Conservation (phyloP, 1,284 basidiomycete genomes). For the Pterula multifida region DNA sequence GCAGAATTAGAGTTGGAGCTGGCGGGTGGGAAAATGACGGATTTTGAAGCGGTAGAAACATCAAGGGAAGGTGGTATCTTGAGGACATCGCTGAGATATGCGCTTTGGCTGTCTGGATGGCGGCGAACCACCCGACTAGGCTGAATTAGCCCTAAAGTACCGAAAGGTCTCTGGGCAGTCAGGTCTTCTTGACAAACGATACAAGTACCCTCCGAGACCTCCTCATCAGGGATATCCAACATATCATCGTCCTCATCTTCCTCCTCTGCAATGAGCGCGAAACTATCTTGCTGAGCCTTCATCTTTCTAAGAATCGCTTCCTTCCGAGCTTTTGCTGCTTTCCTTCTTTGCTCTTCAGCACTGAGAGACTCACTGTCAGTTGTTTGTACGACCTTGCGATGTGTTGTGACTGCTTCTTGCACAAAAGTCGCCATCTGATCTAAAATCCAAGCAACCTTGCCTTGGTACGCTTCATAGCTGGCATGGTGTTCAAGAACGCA, state of each 20-base stretch:
- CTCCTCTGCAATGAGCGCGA: conserved; percentile 68
- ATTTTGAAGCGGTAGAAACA: conserved; percentile 20
- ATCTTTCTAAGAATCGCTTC: conserved; percentile 88
- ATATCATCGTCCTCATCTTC: conserved; percentile 49
- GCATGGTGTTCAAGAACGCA: conserved; percentile 68
- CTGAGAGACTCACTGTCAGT: conserved; percentile 30
- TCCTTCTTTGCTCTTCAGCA: conserved; percentile 58
- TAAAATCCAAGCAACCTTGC: conserved; percentile 68
- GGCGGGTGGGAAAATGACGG: conserved; percentile 41
- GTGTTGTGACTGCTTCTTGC: conserved; percentile 40
- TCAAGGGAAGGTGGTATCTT: conserved; percentile 60
- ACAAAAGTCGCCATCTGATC: conserved; percentile 39
- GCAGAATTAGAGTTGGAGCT: conserved; percentile 30
- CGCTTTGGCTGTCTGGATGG: conserved; percentile 61
- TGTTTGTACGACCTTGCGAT: conserved; percentile 30
- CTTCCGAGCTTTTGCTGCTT: conserved; percentile 75
- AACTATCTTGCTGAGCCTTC: conserved; percentile 82
- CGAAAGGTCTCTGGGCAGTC: conserved; percentile 65
- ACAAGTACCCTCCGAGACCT: conserved; percentile 76
- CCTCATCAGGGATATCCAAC: conserved; percentile 31
- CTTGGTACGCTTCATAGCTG: conserved; percentile 58
- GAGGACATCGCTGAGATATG: conserved; percentile 69
- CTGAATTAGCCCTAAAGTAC: conserved; percentile 84
- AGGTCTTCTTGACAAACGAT: conserved; percentile 98
- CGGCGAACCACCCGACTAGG: conserved; percentile 78